Evolutionary conservation across 768 basidiomycete genomes (phyloP).

Genomic region (Tulasnella sp.): DNA sequence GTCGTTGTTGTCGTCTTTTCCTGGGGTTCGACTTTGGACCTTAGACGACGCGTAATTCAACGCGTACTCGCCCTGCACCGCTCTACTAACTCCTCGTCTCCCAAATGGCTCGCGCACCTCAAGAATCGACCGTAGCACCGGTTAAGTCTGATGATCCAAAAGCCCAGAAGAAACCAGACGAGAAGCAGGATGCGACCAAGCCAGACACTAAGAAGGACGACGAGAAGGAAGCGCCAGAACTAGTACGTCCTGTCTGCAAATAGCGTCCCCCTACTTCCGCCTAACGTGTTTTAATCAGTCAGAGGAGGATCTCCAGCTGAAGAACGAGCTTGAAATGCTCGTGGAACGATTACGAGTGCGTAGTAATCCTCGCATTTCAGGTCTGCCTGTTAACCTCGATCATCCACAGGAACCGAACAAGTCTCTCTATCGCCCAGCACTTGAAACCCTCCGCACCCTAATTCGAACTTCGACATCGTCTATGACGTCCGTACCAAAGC

Average conservation of each 20-base stretch:
- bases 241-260: constrained; percentile 43
- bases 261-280: not conserved
- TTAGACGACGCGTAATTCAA: constrained; percentile 7
- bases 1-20: not conserved
- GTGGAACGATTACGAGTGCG: constrained; percentile 83
- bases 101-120: constrained; percentile 10
- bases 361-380: constrained; percentile 1
- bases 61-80: not conserved
- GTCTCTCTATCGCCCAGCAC: constrained; percentile 72
- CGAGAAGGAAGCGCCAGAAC: constrained; percentile 50
- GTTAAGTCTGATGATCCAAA: constrained; percentile 67
- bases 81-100: constrained; percentile 2
- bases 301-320: constrained; percentile 90
- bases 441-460: constrained; percentile 86
- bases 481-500: constrained; percentile 99
- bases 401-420: constrained; percentile 69
- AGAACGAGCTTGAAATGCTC: constrained; percentile 93
- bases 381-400: not conserved
- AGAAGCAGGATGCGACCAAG: constrained; percentile 35
- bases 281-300: constrained; percentile 38
- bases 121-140: constrained; percentile 21
- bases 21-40: not conserved
- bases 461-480: constrained; percentile 96
- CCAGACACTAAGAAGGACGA: constrained; percentile 46
- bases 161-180: constrained; percentile 44